A percentile compares a stretch with the other conserved stretches of the same genome.
Evolutionary conservation across 2,329 filamentous ascomycete species (phyloP).

Genomic region (Penicillium sp.): DNA sequence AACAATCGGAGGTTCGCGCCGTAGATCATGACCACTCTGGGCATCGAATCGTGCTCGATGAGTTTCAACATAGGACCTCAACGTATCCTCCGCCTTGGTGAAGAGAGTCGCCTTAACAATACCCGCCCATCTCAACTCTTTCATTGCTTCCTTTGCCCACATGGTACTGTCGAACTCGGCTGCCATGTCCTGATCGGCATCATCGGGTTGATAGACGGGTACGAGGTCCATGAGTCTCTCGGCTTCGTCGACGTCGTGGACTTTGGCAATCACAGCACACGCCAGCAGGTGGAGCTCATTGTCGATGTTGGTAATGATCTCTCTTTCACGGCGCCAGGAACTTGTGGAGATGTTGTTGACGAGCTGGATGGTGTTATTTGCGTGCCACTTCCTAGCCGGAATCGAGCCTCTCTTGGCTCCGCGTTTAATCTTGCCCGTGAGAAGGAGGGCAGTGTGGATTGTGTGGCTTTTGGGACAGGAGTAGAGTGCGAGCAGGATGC

Average conservation of each 20-base stretch:
- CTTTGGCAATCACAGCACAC: neutral
- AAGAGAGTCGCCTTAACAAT: neutral
- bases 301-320: neutral
- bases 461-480: neutral
- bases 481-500: slow-evolving; percentile 7
- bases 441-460: slow-evolving; percentile 5
- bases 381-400: slow-evolving; percentile 7
- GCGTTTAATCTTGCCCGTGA: slow-evolving; percentile 4
- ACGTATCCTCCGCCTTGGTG: neutral
- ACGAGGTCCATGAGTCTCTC: neutral
- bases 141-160: neutral
- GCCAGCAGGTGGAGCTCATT: neutral
- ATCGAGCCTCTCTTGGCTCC: neutral
- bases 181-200: neutral
- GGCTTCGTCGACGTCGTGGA: neutral
- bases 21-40: neutral
- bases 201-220: neutral
- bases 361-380: slow-evolving; percentile 1
- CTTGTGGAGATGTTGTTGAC: neutral
- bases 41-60: neutral
- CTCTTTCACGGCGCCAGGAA: neutral
- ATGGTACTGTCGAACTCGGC: neutral
- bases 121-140: neutral
- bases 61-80: neutral
- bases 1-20: neutral